phyloP scores from a whole-genome alignment of 2,329 filamentous ascomycete genomes.

The Talaromyces sp. region DNA sequence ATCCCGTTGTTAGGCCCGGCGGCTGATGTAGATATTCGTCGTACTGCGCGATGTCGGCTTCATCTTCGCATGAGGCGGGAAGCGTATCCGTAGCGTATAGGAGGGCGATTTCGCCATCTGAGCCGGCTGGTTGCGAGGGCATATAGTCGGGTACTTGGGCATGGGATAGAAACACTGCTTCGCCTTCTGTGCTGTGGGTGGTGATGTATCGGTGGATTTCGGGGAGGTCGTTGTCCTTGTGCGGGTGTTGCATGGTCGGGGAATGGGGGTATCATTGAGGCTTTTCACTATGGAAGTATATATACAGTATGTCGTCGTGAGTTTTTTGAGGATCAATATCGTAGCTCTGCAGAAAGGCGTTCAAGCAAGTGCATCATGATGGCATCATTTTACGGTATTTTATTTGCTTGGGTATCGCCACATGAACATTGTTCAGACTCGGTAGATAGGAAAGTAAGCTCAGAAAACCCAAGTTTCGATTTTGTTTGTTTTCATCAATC shows the following conservation, averaged over 20 bases:
- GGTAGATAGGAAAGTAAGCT: too few relatives aligned
- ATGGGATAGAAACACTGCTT: slow-evolving; percentile 39
- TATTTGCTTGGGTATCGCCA: too few relatives aligned
- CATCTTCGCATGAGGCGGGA: slow-evolving; percentile 32
- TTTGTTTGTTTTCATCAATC: too few relatives aligned
- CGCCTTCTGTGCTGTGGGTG: slow-evolving; percentile 39
- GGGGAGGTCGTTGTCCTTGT: slow-evolving; percentile 31
- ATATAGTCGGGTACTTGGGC: slow-evolving; percentile 38
- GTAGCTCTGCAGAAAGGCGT: too few relatives aligned
- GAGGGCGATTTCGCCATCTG: slow-evolving; percentile 35
- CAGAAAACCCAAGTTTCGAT: too few relatives aligned
- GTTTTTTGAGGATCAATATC: too few relatives aligned
- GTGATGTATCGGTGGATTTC: slow-evolving; percentile 43
- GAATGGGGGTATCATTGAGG: slow-evolving; percentile 4
- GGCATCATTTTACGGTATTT: too few relatives aligned
- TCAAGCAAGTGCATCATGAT: too few relatives aligned
- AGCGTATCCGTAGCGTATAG: slow-evolving; percentile 33
- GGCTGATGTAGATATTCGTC: slow-evolving; percentile 37
- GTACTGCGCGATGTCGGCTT: slow-evolving; percentile 38
- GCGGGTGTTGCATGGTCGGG: slow-evolving; percentile 10
- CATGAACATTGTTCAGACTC: too few relatives aligned
- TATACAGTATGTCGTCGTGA: too few relatives aligned
- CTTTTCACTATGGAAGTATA: too few relatives aligned
- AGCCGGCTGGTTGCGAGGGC: slow-evolving; percentile 30
- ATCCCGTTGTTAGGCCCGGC: slow-evolving; percentile 34